Evolutionary conservation across 2,329 filamentous ascomycete genomes (phyloP), one percentile per base, ranked within the genome.

Genomic region (Tolypocladium inflatum): DNA sequence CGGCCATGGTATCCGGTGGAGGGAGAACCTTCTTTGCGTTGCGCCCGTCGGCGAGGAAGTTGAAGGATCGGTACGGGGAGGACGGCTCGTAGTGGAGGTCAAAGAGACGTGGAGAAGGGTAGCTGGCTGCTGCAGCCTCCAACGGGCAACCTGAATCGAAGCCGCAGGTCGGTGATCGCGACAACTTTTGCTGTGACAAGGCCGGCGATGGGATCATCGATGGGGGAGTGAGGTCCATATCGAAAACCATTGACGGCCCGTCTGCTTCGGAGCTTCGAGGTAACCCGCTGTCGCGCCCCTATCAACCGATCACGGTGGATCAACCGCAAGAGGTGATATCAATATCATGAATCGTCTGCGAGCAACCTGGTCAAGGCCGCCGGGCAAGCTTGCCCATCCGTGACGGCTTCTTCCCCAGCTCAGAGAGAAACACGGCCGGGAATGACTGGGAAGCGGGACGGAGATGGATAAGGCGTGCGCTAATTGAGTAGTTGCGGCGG

Each of bases 141-240:
- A 52, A 35, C 30, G 48, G 30, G 45, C 26, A 50, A 21, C 10
- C 48, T 4, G 37, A n/a, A 15, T 45, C 37, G 15, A 26, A 51
- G 55, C 11, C 55, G 33, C 55, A 41, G 45, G 35, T n/a, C 11
- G 55, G 23, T 15, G 55, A 50, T 8, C 11, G 48, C 5, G 48
- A 21, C 30, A 35, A 37, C 30, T 10, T 21, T 52, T n/a, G 33
- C 10, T 35, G 33, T 37, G 30, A 37, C 30, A 37, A 37, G 30
- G 30, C 35, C 75, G 77, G 59, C 73, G 78, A 69, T 53, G 64
- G 67, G 59, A 73, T 77, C 58, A 79, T 71, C 52, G 77, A 73
- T 57, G 76, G 77, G 64, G 78, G 78, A 69, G 77, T 77, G 63
- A 76, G 71, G 68, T 79, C 78, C 78, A 81, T 81, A 70, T 67